phyloP scores from a whole-genome alignment of 1,284 basidiomycete genomes.

The Microbotryum intermedium region DNA sequence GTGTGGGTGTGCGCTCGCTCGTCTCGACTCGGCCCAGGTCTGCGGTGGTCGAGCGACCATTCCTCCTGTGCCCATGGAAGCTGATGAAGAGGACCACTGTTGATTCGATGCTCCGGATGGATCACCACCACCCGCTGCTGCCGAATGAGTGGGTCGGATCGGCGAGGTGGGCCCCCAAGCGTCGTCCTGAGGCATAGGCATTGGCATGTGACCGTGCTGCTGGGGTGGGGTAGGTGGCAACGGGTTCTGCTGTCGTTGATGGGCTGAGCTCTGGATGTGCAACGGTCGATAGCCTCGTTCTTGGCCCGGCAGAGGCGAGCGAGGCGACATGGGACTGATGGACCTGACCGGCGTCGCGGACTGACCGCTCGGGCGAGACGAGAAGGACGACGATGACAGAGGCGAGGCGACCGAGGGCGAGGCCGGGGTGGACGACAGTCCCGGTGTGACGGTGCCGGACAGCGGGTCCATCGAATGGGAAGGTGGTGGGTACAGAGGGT shows the following conservation, averaged over 20 bases:
- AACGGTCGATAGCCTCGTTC: not conserved
- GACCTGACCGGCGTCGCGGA: no score
- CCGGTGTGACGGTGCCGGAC: not conserved
- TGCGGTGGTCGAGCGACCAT: not conserved
- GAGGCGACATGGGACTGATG: conserved; percentile 1
- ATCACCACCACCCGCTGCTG: not conserved
- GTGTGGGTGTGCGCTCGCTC: not conserved
- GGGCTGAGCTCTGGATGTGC: conserved; percentile 1
- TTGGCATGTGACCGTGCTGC: not conserved
- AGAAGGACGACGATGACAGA: not conserved
- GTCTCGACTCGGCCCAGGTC: not conserved
- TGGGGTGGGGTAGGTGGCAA: not conserved
- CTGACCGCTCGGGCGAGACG: not conserved
- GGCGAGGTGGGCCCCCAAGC: not conserved
- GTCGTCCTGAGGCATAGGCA: not conserved
- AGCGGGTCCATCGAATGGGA: not conserved
- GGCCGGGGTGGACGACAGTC: not conserved
- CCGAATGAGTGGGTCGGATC: not conserved
- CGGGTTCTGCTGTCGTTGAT: conserved; percentile 4
- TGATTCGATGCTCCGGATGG: no score
- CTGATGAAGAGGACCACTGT: no score
- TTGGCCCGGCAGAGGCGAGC: conserved; percentile 6
- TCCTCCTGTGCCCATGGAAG: no score
- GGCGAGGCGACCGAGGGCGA: not conserved
- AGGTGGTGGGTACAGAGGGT: not conserved